phyloP scores from a whole-genome alignment of 2,329 filamentous ascomycete genomes.

The Lecanosticta acicola region DNA sequence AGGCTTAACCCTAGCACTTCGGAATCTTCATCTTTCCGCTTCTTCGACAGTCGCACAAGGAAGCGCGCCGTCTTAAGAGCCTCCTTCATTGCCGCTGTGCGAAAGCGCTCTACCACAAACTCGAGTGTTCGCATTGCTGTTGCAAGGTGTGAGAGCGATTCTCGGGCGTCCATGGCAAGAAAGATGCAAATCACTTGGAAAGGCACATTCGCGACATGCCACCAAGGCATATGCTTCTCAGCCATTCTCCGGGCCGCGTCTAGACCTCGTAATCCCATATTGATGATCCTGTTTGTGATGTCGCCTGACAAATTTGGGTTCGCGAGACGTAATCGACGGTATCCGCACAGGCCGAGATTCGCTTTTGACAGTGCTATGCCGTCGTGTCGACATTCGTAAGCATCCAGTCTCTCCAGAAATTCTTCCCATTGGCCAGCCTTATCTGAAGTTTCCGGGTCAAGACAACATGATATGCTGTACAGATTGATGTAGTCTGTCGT shows the following conservation, averaged over 20 bases:
- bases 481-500: slow-evolving; percentile 49
- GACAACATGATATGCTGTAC: slow-evolving; percentile 48
- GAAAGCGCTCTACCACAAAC: slow-evolving; percentile 28
- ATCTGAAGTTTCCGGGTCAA: slow-evolving; percentile 45
- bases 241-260: slow-evolving; percentile 46
- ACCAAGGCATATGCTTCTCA: slow-evolving; percentile 48
- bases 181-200: slow-evolving; percentile 55
- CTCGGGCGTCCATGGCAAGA: slow-evolving; percentile 50
- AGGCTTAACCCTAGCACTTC: slow-evolving; percentile 19
- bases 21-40: slow-evolving; percentile 27
- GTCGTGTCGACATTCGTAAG: slow-evolving; percentile 28
- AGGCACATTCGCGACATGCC: slow-evolving; percentile 55
- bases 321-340: slow-evolving; percentile 49
- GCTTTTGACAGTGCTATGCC: slow-evolving; percentile 41
- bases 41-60: slow-evolving; percentile 47
- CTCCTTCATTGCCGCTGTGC: slow-evolving; percentile 41
- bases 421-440: slow-evolving; percentile 30
- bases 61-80: slow-evolving; percentile 52
- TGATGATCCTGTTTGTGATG: slow-evolving; percentile 45
- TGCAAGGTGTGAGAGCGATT: slow-evolving; percentile 45
- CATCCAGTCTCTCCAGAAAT: slow-evolving; percentile 29
- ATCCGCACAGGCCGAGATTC: slow-evolving; percentile 53
- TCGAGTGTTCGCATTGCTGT: slow-evolving; percentile 45
- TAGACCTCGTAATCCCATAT: slow-evolving; percentile 43
- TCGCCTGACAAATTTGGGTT: slow-evolving; percentile 42